Conservation (phyloP, 2,329 filamentous ascomycete genomes). For the Endoconidiophora polonica region DNA sequence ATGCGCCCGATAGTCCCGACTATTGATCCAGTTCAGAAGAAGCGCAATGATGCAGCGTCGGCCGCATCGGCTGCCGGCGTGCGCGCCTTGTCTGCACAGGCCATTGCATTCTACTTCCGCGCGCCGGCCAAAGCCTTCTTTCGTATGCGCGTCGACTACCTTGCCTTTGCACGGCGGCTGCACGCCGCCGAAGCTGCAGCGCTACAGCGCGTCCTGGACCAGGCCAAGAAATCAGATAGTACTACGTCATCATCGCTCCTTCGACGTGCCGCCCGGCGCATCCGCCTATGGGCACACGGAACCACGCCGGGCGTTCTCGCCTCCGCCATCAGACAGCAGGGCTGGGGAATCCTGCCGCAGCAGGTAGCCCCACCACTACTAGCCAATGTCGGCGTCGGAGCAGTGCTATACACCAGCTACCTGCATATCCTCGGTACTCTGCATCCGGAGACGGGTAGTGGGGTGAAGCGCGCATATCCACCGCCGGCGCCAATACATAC, state of each 20-base stretch:
- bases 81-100: slow-evolving; percentile 65
- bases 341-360: slow-evolving; percentile 58
- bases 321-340: slow-evolving; percentile 50
- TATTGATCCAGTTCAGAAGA: no score
- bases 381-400: slow-evolving; percentile 58
- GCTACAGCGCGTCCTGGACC: slow-evolving; percentile 19
- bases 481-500: slow-evolving; percentile 47
- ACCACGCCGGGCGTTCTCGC: slow-evolving; percentile 55
- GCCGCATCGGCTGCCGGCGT: slow-evolving; percentile 76
- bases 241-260: background rate
- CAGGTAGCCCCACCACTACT: slow-evolving; percentile 62
- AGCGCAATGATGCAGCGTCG: slow-evolving; percentile 32
- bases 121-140: slow-evolving; percentile 89
- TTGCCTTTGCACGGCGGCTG: slow-evolving; percentile 34
- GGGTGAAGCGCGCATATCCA: slow-evolving; percentile 48
- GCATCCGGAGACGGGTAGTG: slow-evolving; percentile 44
- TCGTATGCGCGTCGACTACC: slow-evolving; percentile 72
- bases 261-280: slow-evolving; percentile 16
- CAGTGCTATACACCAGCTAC: slow-evolving; percentile 60
- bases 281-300: slow-evolving; percentile 37
- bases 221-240: background rate
- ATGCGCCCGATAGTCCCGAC: no score
- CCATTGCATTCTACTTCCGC: slow-evolving; percentile 81
- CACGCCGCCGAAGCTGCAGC: slow-evolving; percentile 5
- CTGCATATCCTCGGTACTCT: slow-evolving; percentile 50